Evolutionary conservation across 768 basidiomycete genomes (phyloP).

Genomic region (Hypholoma fasciculare): DNA sequence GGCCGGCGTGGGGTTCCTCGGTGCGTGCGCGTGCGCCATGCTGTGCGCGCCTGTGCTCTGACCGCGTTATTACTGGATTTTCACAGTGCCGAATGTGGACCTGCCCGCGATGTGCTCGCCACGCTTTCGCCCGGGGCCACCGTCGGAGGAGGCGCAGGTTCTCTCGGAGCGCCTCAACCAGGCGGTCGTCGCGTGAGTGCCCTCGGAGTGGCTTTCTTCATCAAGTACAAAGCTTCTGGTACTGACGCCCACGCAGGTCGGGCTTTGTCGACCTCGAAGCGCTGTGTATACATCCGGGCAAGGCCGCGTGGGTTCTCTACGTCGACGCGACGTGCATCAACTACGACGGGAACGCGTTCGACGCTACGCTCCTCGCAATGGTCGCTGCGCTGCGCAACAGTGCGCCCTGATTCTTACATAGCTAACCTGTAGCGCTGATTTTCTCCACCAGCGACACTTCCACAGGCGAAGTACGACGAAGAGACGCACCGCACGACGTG

Average conservation of each 20-base stretch:
- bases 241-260: conserved; percentile 44
- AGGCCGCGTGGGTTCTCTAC: conserved; percentile 92
- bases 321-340: conserved; percentile 95
- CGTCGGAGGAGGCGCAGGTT: conserved; percentile 91
- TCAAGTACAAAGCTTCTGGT: background rate
- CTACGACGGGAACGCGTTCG: conserved; percentile 95
- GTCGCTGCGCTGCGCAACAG: conserved; percentile 85
- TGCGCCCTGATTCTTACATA: conserved; percentile 35
- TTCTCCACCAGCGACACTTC: conserved; percentile 55
- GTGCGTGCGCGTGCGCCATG: conserved; percentile 39
- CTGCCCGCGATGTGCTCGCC: conserved; percentile 92
- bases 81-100: conserved; percentile 89
- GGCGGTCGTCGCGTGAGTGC: conserved; percentile 66
- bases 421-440: background rate
- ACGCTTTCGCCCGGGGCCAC: conserved; percentile 93
- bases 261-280: conserved; percentile 61
- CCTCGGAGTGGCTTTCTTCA: too few species aligned
- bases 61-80: background rate
- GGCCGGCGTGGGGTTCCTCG: conserved; percentile 79
- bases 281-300: conserved; percentile 79
- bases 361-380: conserved; percentile 87
- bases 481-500: conserved; percentile 66
- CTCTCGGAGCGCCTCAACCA: conserved; percentile 84
- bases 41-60: background rate
- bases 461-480: conserved; percentile 69